Evolutionary conservation across 441 rosid genomes (phyloP).

Genomic region (Erodium trifolium): DNA sequence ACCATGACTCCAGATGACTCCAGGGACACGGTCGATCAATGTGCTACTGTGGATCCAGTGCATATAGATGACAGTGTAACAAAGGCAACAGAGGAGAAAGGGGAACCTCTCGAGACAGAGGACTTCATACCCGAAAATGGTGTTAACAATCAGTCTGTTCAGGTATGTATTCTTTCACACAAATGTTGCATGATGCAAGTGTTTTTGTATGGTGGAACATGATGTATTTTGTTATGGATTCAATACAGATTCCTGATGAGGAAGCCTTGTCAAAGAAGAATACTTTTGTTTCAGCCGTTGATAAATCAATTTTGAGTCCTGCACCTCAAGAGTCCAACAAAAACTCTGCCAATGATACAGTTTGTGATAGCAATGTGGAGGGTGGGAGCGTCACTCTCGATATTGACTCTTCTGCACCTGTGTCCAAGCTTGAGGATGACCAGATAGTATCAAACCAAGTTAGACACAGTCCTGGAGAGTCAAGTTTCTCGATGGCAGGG

Average conservation of each 20-base stretch:
- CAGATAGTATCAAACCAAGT: background rate
- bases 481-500: no score
- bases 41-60: background rate
- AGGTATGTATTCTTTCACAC: background rate
- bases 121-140: background rate
- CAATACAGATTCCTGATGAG: background rate
- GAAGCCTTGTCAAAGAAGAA: background rate
- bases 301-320: background rate
- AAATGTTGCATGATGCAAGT: background rate
- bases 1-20: background rate
- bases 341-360: no score
- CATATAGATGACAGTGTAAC: background rate
- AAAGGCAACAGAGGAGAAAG: background rate
- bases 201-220: background rate
- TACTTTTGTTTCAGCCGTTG: background rate
- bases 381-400: no score
- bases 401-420: background rate
- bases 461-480: background rate
- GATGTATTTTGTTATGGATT: background rate
- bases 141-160: background rate
- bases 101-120: background rate
- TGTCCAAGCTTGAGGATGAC: background rate
- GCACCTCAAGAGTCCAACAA: background rate
- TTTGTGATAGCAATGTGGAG: no score
- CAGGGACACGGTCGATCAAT: background rate